Conservation (phyloP, 805 yeast species). For the Ogataea pignaliae region DNA sequence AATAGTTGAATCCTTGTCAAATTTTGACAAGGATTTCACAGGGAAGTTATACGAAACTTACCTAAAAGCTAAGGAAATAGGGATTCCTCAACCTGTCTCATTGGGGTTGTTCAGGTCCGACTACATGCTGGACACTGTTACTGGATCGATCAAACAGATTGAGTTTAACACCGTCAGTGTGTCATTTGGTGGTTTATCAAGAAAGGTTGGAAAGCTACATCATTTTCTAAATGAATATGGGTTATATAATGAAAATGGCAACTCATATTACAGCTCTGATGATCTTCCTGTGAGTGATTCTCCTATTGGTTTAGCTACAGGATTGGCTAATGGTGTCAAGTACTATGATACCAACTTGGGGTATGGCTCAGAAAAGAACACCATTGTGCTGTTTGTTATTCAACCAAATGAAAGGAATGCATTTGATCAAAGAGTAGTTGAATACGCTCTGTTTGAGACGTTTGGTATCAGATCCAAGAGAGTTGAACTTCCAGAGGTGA, state of each 20-base stretch:
- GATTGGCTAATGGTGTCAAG: conserved; percentile 61
- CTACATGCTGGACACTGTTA: conserved; percentile 59
- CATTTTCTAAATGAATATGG: conserved; percentile 57
- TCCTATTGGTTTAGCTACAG: conserved; percentile 53
- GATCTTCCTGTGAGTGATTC: conserved; percentile 66
- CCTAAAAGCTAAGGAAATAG: conserved; percentile 40
- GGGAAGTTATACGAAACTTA: conserved; percentile 69
- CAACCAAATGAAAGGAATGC: conserved; percentile 86
- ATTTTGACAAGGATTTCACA: conserved; percentile 72
- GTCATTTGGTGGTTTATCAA: conserved; percentile 87
- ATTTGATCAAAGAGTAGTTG: conserved; percentile 86
- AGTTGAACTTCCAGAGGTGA: conserved; percentile 59
- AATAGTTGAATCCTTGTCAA: conserved; percentile 50
- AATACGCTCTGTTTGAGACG: conserved; percentile 56
- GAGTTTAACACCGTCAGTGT: conserved; percentile 96
- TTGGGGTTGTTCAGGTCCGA: conserved; percentile 89
- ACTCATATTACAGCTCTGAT: conserved; percentile 40
- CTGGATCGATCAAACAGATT: conserved; percentile 76
- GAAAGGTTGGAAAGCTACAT: conserved; percentile 77
- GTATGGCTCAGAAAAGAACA: conserved; percentile 24
- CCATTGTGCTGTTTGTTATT: conserved; percentile 69
- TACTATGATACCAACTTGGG: conserved; percentile 41
- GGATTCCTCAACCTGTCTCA: conserved; percentile 60
- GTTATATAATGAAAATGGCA: conserved; percentile 40
- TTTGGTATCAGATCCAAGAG: conserved; percentile 62